phyloP scores from a whole-genome alignment of 257 asterid species.

The Solanum chmielewskii region DNA sequence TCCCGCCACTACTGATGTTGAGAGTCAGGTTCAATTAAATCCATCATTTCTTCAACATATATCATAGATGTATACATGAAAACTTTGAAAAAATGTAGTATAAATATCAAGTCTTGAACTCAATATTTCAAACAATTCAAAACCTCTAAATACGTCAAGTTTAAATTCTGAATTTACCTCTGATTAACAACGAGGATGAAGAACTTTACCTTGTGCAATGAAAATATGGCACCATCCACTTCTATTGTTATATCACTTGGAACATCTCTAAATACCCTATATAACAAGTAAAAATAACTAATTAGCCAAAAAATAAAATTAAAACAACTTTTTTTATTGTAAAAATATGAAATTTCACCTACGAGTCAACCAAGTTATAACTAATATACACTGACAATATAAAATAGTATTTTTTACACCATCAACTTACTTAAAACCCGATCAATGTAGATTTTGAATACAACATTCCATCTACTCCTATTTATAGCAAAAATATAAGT shows the following conservation, averaged over 20 bases:
- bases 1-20: not conserved
- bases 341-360: not conserved
- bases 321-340: not conserved
- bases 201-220: conserved; percentile 67
- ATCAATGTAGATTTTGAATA: not conserved
- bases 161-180: not conserved
- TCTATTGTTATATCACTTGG: conserved; percentile 85
- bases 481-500: not conserved
- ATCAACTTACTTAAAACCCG: not conserved
- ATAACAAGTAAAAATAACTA: not conserved
- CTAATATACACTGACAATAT: not conserved
- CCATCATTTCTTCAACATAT: not conserved
- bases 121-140: not conserved
- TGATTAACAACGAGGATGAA: not conserved
- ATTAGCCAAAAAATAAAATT: not conserved
- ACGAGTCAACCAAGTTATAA: not conserved
- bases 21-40: not conserved
- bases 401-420: not conserved
- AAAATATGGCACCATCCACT: conserved; percentile 67
- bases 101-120: not conserved
- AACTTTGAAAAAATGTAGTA: not conserved
- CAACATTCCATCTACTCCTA: not conserved
- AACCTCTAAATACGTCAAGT: not conserved
- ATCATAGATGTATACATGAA: not conserved
- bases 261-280: conserved; percentile 90